phyloP scores from a whole-genome alignment of 805 yeast species.

The Spathaspora arborariae region DNA sequence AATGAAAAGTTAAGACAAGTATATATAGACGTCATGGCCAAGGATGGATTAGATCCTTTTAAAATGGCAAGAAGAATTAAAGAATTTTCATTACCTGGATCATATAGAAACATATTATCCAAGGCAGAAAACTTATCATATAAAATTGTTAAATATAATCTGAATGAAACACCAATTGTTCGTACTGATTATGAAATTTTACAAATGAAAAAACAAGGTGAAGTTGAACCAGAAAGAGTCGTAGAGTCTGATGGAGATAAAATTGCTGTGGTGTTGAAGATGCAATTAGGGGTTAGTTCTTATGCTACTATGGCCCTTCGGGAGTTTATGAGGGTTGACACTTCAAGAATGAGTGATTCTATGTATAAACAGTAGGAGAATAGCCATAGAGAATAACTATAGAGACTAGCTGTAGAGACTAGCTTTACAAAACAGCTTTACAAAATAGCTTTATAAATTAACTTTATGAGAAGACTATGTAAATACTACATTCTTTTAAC shows the following conservation, averaged over 20 bases:
- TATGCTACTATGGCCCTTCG: constrained; percentile 98
- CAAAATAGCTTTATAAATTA: no score
- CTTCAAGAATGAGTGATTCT: constrained; percentile 36
- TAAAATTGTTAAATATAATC: constrained; percentile 54
- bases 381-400: no score
- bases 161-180: constrained; percentile 61
- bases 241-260: constrained; percentile 25
- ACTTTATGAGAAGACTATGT: no score
- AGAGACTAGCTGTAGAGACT: no score
- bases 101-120: constrained; percentile 72
- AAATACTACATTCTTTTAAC: no score
- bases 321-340: constrained; percentile 80
- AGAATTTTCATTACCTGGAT: constrained; percentile 90
- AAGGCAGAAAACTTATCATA: constrained; percentile 65
- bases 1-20: constrained; percentile 56
- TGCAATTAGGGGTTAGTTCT: constrained; percentile 80
- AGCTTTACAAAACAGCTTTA: no score
- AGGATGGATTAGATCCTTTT: constrained; percentile 79
- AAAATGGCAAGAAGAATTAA: constrained; percentile 80
- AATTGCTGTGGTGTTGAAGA: constrained; percentile 67
- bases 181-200: constrained; percentile 67
- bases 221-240: constrained; percentile 19
- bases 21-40: constrained; percentile 69
- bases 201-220: constrained; percentile 20
- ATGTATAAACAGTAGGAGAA: constrained; percentile 3